These are phyloP conservation scores for Alternaria sp. DNA, from an alignment of 2,329 filamentous ascomycete species.

Conservation along the genomic window DNA sequence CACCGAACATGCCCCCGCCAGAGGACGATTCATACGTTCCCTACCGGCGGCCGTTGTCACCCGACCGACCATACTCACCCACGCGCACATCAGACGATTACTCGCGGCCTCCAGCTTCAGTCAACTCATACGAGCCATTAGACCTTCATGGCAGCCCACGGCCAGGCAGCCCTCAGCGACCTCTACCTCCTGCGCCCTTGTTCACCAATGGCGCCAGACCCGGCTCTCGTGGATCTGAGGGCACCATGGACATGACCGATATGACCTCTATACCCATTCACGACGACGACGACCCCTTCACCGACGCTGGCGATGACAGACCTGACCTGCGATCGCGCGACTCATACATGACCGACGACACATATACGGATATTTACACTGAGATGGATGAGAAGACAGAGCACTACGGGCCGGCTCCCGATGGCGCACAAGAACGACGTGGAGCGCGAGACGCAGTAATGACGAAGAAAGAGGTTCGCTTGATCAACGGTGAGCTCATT, in stretches of 20 bases:
- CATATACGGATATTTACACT: slow-evolving; percentile 61
- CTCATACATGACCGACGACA: slow-evolving; percentile 69
- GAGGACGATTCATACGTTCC: slow-evolving; percentile 69
- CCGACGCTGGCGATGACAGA: slow-evolving; percentile 65
- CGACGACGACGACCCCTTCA: slow-evolving; percentile 74
- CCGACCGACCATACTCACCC: slow-evolving; percentile 65
- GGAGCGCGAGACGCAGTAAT: slow-evolving; percentile 88
- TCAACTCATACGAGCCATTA: slow-evolving; percentile 79
- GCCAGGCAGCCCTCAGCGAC: slow-evolving; percentile 85
- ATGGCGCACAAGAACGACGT: slow-evolving; percentile 84
- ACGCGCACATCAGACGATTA: slow-evolving; percentile 67
- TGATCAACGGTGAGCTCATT: slow-evolving; percentile 97
- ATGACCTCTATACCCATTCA: slow-evolving; percentile 75
- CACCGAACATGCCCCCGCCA: slow-evolving; percentile 63
- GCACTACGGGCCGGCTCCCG: slow-evolving; percentile 86
- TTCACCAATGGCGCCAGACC: slow-evolving; percentile 68
- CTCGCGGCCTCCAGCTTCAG: slow-evolving; percentile 73
- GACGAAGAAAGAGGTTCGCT: slow-evolving; percentile 89
- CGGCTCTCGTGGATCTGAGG: slow-evolving; percentile 54
- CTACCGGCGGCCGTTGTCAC: slow-evolving; percentile 62
- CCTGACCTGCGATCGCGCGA: slow-evolving; percentile 69
- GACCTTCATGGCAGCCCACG: slow-evolving; percentile 90
- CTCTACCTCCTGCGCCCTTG: slow-evolving; percentile 85
- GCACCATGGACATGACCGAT: slow-evolving; percentile 69
- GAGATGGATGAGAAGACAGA: slow-evolving; percentile 68